Evolutionary conservation across 495 filamentous ascomycete species (phyloP), one percentile per base, ranked within the genome.

Genomic region (Daldinia grandis): DNA sequence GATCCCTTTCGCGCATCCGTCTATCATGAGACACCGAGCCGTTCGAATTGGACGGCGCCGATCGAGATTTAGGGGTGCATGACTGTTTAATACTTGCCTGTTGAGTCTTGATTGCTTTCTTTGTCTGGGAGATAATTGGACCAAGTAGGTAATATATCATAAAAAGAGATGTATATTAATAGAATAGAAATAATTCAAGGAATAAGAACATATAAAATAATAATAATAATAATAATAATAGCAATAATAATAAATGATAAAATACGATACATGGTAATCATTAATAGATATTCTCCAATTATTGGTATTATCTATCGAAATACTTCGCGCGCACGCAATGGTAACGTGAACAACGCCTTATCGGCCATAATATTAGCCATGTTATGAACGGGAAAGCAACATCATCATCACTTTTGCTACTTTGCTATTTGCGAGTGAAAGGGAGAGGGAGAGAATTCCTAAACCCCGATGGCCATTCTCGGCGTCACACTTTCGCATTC

Each of bases 41-140:
- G 27, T 30, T 53, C 49, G 24, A 27, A 8, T 30, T 30, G 49
- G 24, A 47, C 25, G 24, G 49, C 25, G 0, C 49, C 14, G 55
- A 70, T 70, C 61, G 61, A 70, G 67, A 65, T 70, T 49, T 30
- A 30, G 49, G 30, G 47, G 57, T 54, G 67, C 56, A 38, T 70
- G 61, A 69, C 66, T 69, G 47, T 30, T 30, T 47, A 37, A 64
- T 64, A 61, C 59, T 37, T 30, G 6, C 10, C 8, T 10, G 42
- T 47, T 47, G 19, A 47, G 42, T 47, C 12, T 35, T 35, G 33
- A 35, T 35, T 35, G 10, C 8, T 21, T 21, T 47, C 19, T 47
- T 47, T 24, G 9, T 47, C 42, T 24, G 3, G 42, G 42, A 21
- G 17, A 21, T 21, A 19, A 47, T 47, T 47, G 42, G 42, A 24